These are phyloP conservation scores for Trichoderma lentiforme DNA, from an alignment of 2,329 filamentous ascomycete genomes.

Conservation along the genomic window DNA sequence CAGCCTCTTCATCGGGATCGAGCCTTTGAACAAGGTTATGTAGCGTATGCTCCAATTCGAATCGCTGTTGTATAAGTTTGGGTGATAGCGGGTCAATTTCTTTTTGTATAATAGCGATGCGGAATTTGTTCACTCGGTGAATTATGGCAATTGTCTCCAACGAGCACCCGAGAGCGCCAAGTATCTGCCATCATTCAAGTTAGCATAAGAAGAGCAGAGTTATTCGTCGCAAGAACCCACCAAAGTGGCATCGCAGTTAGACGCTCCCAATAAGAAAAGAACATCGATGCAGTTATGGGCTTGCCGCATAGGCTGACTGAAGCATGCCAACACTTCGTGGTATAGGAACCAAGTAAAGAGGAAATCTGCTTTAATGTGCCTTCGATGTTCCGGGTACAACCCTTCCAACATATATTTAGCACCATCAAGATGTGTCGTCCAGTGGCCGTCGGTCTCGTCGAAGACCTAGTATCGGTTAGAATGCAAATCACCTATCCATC, in stretches of 20 bases:
- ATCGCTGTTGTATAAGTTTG: conserved; percentile 24
- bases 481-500: neutral
- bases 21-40: conserved; percentile 18
- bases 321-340: conserved; percentile 44
- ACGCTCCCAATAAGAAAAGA: conserved; percentile 8
- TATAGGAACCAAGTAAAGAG: conserved; percentile 47
- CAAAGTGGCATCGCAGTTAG: conserved; percentile 13
- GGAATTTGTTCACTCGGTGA: conserved; percentile 40
- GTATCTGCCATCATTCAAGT: conserved; percentile 34
- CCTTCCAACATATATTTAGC: conserved; percentile 37
- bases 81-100: neutral
- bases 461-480: conserved; percentile 38
- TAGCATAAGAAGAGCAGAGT: neutral
- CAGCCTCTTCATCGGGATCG: conserved; percentile 13
- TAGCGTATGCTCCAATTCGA: conserved; percentile 17
- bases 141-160: conserved; percentile 44
- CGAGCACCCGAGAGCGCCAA: conserved; percentile 47
- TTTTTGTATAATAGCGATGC: conserved; percentile 18
- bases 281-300: conserved; percentile 12
- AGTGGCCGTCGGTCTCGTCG: conserved; percentile 45
- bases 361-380: conserved; percentile 34
- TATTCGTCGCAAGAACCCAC: conserved; percentile 1
- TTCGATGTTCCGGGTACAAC: conserved; percentile 25
- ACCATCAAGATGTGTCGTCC: conserved; percentile 44
- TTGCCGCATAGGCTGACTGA: conserved; percentile 34